These are phyloP conservation scores for Arthrinium phaeospermum DNA, from an alignment of 2,329 filamentous ascomycete species.

Conservation along the genomic window DNA sequence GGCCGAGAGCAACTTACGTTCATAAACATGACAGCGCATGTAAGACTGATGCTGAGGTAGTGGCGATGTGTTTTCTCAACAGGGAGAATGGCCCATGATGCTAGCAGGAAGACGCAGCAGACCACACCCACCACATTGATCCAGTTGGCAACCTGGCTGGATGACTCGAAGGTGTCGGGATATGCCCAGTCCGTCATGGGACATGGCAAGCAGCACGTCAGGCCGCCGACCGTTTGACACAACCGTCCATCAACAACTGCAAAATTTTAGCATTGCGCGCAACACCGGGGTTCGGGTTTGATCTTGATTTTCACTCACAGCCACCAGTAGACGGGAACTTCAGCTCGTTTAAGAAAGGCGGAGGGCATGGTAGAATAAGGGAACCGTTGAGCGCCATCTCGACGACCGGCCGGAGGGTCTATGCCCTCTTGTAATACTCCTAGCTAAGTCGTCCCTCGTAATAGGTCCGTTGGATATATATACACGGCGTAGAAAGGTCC, in stretches of 20 bases:
- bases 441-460: not conserved
- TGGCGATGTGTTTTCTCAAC: conserved; percentile 90
- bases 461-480: not conserved
- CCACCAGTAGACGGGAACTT: conserved; percentile 54
- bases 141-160: conserved; percentile 78
- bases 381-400: conserved; percentile 27
- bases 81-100: conserved; percentile 81
- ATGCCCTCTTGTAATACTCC: conserved; percentile 17
- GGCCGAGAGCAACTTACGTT: conserved; percentile 63
- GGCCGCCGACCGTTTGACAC: conserved; percentile 43
- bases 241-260: conserved; percentile 63
- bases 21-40: conserved; percentile 77
- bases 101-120: conserved; percentile 75
- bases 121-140: conserved; percentile 77
- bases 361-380: conserved; percentile 54
- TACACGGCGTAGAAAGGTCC: not conserved
- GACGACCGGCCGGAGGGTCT: conserved; percentile 19
- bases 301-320: conserved; percentile 24
- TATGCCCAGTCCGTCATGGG: conserved; percentile 81
- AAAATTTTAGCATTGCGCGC: conserved; percentile 36
- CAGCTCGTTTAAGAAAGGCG: conserved; percentile 71
- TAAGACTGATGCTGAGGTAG: conserved; percentile 89
- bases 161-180: conserved; percentile 60
- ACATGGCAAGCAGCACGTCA: conserved; percentile 87
- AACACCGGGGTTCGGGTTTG: conserved; percentile 16